Percentiles rank a stretch among this genome's conserved stretches.
Evolutionary conservation across 192 early-diverging fungal genomes (phyloP).

Genomic region (Rhizophagus prolifer): DNA sequence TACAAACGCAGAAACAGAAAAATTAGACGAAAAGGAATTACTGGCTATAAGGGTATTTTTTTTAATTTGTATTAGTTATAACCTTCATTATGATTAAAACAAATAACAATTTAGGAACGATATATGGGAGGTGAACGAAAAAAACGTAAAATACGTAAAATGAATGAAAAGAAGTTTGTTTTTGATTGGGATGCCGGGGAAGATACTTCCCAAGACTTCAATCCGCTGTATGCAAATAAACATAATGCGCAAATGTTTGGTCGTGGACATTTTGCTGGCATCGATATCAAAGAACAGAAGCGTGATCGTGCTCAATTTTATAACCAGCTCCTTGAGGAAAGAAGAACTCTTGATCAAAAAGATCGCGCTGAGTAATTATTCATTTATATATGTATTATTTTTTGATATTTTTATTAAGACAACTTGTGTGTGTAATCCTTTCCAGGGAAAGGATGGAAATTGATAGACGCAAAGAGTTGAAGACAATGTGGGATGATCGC

Average conservation of each 20-base stretch:
- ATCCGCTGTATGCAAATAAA: constrained; percentile 82
- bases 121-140: constrained; percentile 83
- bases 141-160: constrained; percentile 73
- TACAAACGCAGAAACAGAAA: background rate
- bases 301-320: constrained; percentile 68
- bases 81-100: background rate
- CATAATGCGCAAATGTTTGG: constrained; percentile 80
- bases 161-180: constrained; percentile 93
- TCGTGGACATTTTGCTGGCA: constrained; percentile 83
- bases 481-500: constrained; percentile 80
- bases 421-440: constrained; percentile 5
- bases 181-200: constrained; percentile 97
- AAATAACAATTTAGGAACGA: constrained; percentile 48
- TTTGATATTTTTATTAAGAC: background rate
- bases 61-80: background rate
- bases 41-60: constrained; percentile 15
- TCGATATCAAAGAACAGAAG: constrained; percentile 77
- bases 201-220: constrained; percentile 92
- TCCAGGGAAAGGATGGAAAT: constrained; percentile 61
- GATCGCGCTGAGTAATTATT: constrained; percentile 53
- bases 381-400: background rate
- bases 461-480: constrained; percentile 63
- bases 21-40: constrained; percentile 27
- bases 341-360: constrained; percentile 55
- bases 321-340: constrained; percentile 60